Base-by-base conservation (phyloP, 352 stramenopile species). In the Aphanomyces stellatus region DNA sequence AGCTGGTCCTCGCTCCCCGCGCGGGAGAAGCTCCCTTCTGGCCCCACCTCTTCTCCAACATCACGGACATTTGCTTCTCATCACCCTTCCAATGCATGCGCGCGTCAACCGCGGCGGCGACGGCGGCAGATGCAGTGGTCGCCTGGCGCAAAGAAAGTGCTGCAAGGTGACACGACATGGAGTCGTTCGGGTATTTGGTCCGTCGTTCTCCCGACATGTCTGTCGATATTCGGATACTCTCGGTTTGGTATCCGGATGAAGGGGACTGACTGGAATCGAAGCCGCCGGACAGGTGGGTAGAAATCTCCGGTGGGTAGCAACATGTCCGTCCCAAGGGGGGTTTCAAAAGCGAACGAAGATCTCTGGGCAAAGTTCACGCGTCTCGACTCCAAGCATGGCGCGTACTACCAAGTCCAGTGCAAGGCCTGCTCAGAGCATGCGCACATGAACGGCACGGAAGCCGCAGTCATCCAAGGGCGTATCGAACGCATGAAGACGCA, bases 381-480 rank as follows among this genome's bases (percentile, higher is more conserved):
- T n/a, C 49, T 57, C 22, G 49, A 57, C 22, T 40, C 49, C 49
- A 57, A 57, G 49, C 49, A 57, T n/a, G 49, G 49, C 49, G 49
- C 49, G 49, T 57, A 57, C 49, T 57, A 57, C 49, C 49, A 57
- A 57, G 49, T 57, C 25, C 49, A 57, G 19, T 57, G 49, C 49
- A 57, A 57, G 19, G 49, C 49, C 19, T 57, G 49, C 30, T 15
- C 49, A 19, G 49, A 57, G 49, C 19, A 57, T 57, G 49, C 49
- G 6, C 49, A 57, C 25, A 57, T 57, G 6, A 15, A 57, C 5
- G 49, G 49, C 49, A 34, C 49, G 10, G 49, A 57, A 15, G 25
- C 49, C 19, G 25, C 49, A 19, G n/a, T 57, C 49, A 7, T 57
- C 19, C 49, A 57, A 57, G 49, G 49, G 33, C 49, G 49, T n/a